A percentile compares a stretch with the other conserved stretches of the same genome.
Conservation (phyloP, 192 early-diverging fungal species). For the Coemansia sp. region DNA sequence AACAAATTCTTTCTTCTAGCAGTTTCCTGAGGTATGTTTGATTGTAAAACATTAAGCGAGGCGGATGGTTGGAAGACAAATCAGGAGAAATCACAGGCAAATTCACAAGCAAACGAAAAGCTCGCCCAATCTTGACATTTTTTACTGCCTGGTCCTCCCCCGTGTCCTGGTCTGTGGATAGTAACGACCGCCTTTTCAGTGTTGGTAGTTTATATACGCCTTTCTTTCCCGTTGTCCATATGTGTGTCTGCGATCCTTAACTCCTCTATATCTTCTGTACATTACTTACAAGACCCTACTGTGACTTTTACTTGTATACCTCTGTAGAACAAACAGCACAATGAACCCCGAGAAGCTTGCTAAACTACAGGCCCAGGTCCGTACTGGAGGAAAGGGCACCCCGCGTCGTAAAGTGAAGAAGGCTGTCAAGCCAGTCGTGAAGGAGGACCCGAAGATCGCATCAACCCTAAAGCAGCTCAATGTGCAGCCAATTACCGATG, state of each 20-base stretch:
- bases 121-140: too few relatives aligned
- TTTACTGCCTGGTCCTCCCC: too few relatives aligned
- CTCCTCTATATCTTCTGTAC: background rate
- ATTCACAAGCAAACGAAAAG: too few relatives aligned
- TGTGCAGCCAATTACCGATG: constrained; percentile 77
- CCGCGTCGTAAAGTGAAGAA: constrained; percentile 93
- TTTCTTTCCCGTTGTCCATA: background rate
- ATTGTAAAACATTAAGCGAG: too few relatives aligned
- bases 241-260: too few relatives aligned
- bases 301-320: background rate
- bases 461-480: constrained; percentile 89
- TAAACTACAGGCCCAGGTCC: constrained; percentile 87
- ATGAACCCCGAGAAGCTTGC: constrained; percentile 93
- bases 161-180: too few relatives aligned
- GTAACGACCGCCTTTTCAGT: too few relatives aligned
- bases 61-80: too few relatives aligned
- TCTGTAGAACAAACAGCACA: constrained; percentile 14
- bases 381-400: constrained; percentile 89
- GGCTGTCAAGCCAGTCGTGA: constrained; percentile 54
- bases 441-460: constrained; percentile 95
- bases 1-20: too few relatives aligned
- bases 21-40: too few relatives aligned
- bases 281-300: background rate
- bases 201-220: background rate
- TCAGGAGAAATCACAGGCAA: too few relatives aligned